A percentile compares a stretch with the other conserved stretches of the same genome.
Conservation (phyloP, 2,329 filamentous ascomycete species). For the Sphaerulina musiva region DNA sequence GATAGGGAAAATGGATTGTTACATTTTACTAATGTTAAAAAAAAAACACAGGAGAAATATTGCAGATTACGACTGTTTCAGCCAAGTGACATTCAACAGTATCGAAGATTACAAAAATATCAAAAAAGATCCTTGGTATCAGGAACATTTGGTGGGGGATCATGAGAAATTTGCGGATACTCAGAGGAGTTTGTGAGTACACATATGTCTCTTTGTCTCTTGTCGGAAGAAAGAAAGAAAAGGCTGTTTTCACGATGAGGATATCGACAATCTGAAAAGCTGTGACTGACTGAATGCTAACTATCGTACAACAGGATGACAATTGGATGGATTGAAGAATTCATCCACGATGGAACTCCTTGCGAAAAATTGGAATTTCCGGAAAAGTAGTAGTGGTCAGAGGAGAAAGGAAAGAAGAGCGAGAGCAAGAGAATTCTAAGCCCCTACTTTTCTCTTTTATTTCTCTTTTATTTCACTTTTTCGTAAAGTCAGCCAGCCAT, state of each 20-base stretch:
- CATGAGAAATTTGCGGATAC: conserved; percentile 49
- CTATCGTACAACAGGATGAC: conserved; percentile 37
- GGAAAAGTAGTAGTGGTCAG: not conserved
- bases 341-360: conserved; percentile 34
- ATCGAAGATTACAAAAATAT: conserved; percentile 45
- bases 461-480: too few relatives aligned
- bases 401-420: too few relatives aligned
- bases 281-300: too few relatives aligned
- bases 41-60: conserved; percentile 32
- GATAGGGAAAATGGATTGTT: too few relatives aligned
- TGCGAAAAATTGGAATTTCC: conserved; percentile 1
- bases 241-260: not conserved
- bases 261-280: too few relatives aligned
- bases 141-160: conserved; percentile 40
- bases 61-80: conserved; percentile 47
- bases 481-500: too few relatives aligned
- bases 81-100: conserved; percentile 43
- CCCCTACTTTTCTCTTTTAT: too few relatives aligned
- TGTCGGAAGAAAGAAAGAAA: too few relatives aligned
- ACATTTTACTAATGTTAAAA: too few relatives aligned
- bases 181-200: conserved; percentile 37
- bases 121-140: conserved; percentile 47
- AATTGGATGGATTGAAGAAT: conserved; percentile 44
- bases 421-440: too few relatives aligned
- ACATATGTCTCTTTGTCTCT: too few relatives aligned